Evolutionary conservation across 2,329 filamentous ascomycete genomes (phyloP), one percentile per base, ranked within the genome.

Genomic region (Botrytis fabae): DNA sequence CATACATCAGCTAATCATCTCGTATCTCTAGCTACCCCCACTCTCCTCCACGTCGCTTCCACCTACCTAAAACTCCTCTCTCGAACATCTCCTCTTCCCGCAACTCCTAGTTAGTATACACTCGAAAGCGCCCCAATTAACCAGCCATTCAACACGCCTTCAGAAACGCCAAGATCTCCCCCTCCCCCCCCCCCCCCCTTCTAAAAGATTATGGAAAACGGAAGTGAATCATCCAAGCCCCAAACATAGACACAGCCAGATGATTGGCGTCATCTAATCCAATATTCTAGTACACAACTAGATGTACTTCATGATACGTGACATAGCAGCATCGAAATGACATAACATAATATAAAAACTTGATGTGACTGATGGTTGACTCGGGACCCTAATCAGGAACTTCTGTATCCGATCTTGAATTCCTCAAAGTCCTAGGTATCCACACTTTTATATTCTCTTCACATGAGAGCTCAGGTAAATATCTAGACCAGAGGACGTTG

Each of bases 131-230:
- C 25, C 14, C 48, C 48, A 48, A 14, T 12, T n/a, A n/a, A 51
- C 10, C 5, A n/a, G 7, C 10, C 25, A 54, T n/a, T n/a, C 5
- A 54, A 6, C 48, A 6, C 25, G 4, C 25, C 25, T 51, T n/a
- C 25, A n/a, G 5, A n/a, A n/a, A 14, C 48, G 8, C 25, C 25
- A 51, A 51, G 44, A 46, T 46, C 2, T 2, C 20, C 10, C 28
- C 4, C 0, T 9, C 9, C 2, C 20, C 20, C 10, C 9, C 2
- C 20, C 20, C 10, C 2, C 20, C 20, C 3, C 0, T 48, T 48
- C 3, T 25, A 48, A 20, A 48, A 48, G 2, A 48, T 10, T 20
- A 22, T 4, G 46, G 7, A 48, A 48, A 25, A 48, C 20, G 8
- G 7, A 48, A 48, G 46, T 9, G 20, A 48, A 48, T 2, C 46